Evolutionary conservation across 495 filamentous ascomycete species (phyloP).

Genomic region (Oidiodendron maius): DNA sequence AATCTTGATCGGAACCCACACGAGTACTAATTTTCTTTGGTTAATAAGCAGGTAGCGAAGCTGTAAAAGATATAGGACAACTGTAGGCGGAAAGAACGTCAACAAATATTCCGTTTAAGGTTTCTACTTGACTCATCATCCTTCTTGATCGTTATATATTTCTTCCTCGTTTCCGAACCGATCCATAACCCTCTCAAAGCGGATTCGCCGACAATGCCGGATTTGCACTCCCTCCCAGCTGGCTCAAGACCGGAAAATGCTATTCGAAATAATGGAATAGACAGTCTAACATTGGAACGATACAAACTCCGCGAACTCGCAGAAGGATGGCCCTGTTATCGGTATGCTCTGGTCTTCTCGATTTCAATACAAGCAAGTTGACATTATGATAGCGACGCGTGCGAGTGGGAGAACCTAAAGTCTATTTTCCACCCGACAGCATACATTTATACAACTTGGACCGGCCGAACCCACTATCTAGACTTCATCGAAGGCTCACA

Average conservation of each 20-base stretch:
- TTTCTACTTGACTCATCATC: too few species aligned
- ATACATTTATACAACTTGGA: conserved; percentile 61
- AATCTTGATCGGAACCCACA: too few species aligned
- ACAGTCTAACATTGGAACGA: conserved; percentile 42
- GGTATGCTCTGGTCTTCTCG: conserved; percentile 20
- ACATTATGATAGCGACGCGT: conserved; percentile 35
- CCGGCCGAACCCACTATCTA: conserved; percentile 42
- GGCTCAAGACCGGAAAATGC: conserved; percentile 6
- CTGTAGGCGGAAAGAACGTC: too few species aligned
- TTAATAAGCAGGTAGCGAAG: too few species aligned
- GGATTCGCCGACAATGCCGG: too few species aligned
- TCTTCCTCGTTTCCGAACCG: too few species aligned
- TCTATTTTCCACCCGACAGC: conserved; percentile 54
- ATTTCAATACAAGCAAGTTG: not conserved
- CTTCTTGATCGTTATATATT: too few species aligned
- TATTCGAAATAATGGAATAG: conserved; percentile 49
- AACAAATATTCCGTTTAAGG: too few species aligned
- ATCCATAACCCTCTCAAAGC: too few species aligned
- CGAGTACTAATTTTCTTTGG: too few species aligned
- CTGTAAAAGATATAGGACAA: too few species aligned
- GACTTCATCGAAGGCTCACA: conserved; percentile 56
- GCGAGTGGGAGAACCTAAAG: conserved; percentile 61
- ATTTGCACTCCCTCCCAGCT: conserved; percentile 7
- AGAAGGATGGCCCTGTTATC: conserved; percentile 62
- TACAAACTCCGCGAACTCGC: conserved; percentile 55